phyloP scores from a whole-genome alignment of 192 early-diverging fungal genomes.

The Coemansia sp. region DNA sequence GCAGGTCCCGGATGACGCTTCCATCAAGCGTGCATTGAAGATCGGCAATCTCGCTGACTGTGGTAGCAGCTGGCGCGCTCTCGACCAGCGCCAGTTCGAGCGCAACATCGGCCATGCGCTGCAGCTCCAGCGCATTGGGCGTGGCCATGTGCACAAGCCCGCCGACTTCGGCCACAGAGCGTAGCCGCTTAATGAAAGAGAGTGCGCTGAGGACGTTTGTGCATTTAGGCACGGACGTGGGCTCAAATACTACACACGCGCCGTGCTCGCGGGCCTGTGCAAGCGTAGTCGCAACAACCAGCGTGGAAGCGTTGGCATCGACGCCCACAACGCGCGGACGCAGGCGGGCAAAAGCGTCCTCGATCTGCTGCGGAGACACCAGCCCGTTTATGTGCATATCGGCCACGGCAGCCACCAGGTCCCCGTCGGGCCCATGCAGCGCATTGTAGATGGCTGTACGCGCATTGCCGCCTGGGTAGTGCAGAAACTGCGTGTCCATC shows the following conservation, averaged over 20 bases:
- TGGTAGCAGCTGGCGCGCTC: constrained; percentile 3
- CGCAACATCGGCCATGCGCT: constrained; percentile 54
- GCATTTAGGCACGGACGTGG: constrained; percentile 87
- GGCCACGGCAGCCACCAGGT: constrained; percentile 78
- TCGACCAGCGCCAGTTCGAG: constrained; percentile 12
- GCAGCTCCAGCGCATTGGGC: constrained; percentile 74
- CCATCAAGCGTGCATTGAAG: constrained; percentile 4
- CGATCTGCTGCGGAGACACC: constrained; percentile 30
- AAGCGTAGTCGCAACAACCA: constrained; percentile 50
- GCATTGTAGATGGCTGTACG: constrained; percentile 83
- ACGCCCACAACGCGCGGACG: constrained; percentile 56
- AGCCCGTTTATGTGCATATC: constrained; percentile 86
- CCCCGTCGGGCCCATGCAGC: constrained; percentile 67
- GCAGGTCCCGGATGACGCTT: constrained; percentile 22
- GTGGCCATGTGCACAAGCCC: constrained; percentile 58
- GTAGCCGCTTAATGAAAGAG: constrained; percentile 28
- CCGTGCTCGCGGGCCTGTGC: constrained; percentile 17
- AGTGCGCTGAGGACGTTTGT: constrained; percentile 55
- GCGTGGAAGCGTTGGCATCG: constrained; percentile 69
- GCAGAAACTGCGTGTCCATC: constrained; percentile 55
- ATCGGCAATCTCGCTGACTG: constrained; percentile 12
- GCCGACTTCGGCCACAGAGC: not conserved
- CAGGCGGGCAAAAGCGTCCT: constrained; percentile 5
- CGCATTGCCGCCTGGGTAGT: constrained; percentile 14
- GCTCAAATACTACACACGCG: constrained; percentile 74